Conservation (phyloP, 441 rosid genomes). For the Aleurites moluccanus region DNA sequence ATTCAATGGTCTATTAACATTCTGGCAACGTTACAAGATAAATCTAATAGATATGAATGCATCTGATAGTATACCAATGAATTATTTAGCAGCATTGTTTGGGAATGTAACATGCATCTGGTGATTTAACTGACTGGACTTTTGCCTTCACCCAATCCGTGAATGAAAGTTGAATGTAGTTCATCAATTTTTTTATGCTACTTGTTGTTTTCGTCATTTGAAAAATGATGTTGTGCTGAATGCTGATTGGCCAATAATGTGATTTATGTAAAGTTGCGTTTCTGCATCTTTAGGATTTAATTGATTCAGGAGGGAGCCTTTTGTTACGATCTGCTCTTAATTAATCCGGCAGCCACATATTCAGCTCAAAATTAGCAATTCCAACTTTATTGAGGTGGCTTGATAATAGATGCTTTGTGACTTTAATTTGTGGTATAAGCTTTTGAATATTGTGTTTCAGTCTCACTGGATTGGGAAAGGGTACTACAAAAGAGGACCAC, state of each 20-base stretch:
- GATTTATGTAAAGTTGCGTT: too few species aligned
- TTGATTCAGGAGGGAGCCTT: not conserved
- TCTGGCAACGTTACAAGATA: not conserved
- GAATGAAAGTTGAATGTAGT: not conserved
- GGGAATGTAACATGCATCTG: not conserved
- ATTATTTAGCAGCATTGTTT: not conserved
- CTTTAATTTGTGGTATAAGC: not conserved
- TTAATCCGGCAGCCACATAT: not conserved
- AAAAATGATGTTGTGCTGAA: too few species aligned
- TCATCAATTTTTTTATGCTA: not conserved
- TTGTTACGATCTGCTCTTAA: not conserved
- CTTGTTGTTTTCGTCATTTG: too few species aligned
- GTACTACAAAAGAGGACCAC: conserved; percentile 95
- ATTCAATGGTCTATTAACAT: not conserved
- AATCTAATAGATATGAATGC: not conserved
- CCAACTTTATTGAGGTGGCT: not conserved
- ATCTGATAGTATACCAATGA: not conserved
- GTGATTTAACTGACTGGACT: not conserved
- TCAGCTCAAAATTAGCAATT: not conserved
- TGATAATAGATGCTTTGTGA: not conserved
- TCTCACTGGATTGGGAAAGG: conserved; percentile 94
- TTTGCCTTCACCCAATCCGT: not conserved
- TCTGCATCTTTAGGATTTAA: too few species aligned
- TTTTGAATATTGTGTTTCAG: conserved; percentile 41
- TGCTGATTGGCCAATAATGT: not conserved